phyloP scores from a whole-genome alignment of 1,284 basidiomycete species.

The Marasmius sp. region DNA sequence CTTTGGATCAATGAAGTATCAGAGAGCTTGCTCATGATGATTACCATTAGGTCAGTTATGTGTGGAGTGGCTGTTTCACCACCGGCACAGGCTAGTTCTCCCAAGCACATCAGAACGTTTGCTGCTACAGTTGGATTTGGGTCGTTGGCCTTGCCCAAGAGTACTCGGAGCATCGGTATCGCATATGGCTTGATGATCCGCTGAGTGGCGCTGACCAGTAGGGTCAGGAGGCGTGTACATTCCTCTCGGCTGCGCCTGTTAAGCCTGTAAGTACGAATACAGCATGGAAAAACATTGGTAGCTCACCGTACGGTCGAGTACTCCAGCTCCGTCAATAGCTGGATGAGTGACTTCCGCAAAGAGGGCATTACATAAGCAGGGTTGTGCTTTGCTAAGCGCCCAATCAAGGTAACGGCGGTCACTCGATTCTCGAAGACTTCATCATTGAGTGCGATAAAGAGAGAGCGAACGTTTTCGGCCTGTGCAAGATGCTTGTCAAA shows the following conservation, averaged over 20 bases:
- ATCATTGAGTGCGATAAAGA: slow-evolving; percentile 98
- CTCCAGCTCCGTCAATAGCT: slow-evolving; percentile 95
- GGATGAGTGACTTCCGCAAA: slow-evolving; percentile 92
- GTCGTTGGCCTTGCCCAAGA: slow-evolving; percentile 88
- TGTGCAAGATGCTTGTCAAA: slow-evolving; percentile 99
- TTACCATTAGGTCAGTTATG: slow-evolving; percentile 86
- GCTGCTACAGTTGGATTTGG: slow-evolving; percentile 87
- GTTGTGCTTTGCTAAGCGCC: slow-evolving; percentile 92
- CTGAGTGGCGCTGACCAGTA: slow-evolving; percentile 89
- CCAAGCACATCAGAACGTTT: slow-evolving; percentile 91
- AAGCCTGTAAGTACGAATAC: slow-evolving; percentile 8
- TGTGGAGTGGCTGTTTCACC: slow-evolving; percentile 89
- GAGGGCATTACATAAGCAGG: slow-evolving; percentile 99
- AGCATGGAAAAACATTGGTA: neutral
- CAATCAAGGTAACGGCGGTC: slow-evolving; percentile 89
- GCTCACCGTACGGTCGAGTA: slow-evolving; percentile 89
- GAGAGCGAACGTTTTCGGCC: slow-evolving; percentile 94
- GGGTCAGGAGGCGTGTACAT: slow-evolving; percentile 84
- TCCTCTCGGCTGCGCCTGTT: slow-evolving; percentile 85
- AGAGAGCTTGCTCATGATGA: slow-evolving; percentile 86
- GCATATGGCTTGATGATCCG: slow-evolving; percentile 96
- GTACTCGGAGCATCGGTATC: slow-evolving; percentile 91
- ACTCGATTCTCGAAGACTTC: slow-evolving; percentile 95
- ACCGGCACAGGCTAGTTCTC: slow-evolving; percentile 91
- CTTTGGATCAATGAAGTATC: slow-evolving; percentile 87